phyloP scores from a whole-genome alignment of 192 early-diverging fungal species.

The Nowakowskiella sp. region DNA sequence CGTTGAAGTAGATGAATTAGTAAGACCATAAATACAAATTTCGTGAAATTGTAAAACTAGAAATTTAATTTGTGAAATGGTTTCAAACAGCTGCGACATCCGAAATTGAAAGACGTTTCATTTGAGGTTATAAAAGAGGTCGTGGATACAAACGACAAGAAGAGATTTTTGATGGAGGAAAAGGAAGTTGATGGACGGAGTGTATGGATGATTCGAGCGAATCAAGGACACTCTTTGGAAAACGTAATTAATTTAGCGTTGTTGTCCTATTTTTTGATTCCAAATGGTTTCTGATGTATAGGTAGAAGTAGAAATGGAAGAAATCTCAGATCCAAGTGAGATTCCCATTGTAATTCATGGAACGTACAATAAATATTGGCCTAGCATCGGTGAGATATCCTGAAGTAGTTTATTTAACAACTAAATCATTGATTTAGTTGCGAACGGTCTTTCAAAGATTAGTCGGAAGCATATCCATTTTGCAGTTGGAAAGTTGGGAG shows the following conservation, averaged over 20 bases:
- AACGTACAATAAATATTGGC: slow-evolving; percentile 48
- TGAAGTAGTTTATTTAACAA: background rate
- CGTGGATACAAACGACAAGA: slow-evolving; percentile 74
- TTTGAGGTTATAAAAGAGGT: slow-evolving; percentile 55
- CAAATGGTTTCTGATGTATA: background rate
- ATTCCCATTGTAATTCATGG: slow-evolving; percentile 61
- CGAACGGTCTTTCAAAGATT: slow-evolving; percentile 67
- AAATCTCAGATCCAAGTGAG: slow-evolving; percentile 34
- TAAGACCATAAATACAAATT: slow-evolving; percentile 19
- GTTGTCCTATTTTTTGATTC: background rate
- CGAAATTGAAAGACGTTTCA: slow-evolving; percentile 48
- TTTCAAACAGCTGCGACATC: slow-evolving; percentile 35
- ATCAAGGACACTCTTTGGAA: slow-evolving; percentile 70
- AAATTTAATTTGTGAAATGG: background rate
- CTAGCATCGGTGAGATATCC: slow-evolving; percentile 36
- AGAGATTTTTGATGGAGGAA: slow-evolving; percentile 61
- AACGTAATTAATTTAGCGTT: background rate
- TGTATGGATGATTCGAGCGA: slow-evolving; percentile 65
- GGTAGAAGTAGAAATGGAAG: slow-evolving; percentile 36
- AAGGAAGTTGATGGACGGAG: slow-evolving; percentile 6
- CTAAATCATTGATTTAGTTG: slow-evolving; percentile 6
- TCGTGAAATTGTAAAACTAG: background rate
- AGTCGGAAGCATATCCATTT: slow-evolving; percentile 85
- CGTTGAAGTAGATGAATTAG: slow-evolving; percentile 57
- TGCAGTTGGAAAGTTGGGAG: slow-evolving; percentile 60